Conservation (phyloP, 345 rosid species). For the Eucalyptus polyanthemos region DNA sequence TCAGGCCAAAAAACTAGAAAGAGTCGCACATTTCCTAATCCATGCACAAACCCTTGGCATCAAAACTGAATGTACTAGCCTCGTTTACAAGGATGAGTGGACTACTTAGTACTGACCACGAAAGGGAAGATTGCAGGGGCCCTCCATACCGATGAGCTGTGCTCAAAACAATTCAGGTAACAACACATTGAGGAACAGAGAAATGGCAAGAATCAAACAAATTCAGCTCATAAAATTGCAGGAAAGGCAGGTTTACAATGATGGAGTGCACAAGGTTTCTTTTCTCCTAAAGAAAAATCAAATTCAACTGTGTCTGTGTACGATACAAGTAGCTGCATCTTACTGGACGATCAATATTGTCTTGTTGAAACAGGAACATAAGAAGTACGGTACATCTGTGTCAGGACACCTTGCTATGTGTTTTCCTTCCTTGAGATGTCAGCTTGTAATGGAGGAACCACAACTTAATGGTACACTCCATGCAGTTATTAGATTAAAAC, state of each 20-base stretch:
- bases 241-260: background rate
- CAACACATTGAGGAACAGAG: conserved; percentile 11
- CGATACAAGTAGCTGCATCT: background rate
- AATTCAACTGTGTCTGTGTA: background rate
- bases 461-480: background rate
- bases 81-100: background rate
- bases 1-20: background rate
- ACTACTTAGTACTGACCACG: background rate
- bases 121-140: background rate
- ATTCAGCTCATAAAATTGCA: background rate
- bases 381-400: background rate
- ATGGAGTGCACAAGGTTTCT: background rate
- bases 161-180: background rate
- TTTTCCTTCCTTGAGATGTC: background rate
- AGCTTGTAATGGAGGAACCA: background rate
- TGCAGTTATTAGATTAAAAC: background rate
- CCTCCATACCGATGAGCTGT: background rate
- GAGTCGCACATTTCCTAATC: background rate
- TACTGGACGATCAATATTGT: background rate
- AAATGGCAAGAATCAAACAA: conserved; percentile 25
- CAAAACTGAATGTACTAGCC: background rate
- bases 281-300: background rate
- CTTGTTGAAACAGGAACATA: background rate
- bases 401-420: background rate
- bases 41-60: background rate